Base-by-base conservation (phyloP, 768 basidiomycete species). In the Gelatoporia subvermispora region DNA sequence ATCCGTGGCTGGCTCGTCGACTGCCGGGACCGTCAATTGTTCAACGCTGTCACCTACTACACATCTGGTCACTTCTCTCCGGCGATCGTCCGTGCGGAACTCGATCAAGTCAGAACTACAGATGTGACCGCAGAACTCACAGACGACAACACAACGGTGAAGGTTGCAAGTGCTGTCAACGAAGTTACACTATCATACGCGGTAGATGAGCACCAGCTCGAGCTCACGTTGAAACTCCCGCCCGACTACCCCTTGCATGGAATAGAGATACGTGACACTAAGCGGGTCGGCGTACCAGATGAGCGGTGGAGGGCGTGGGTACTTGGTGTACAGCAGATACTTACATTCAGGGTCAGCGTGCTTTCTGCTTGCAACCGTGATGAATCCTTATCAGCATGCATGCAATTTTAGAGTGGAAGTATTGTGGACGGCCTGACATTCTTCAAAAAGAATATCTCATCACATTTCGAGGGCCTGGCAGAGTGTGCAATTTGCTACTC, bases 401-500 rank as follows among this genome's bases (percentile, higher is more conserved):
- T 9, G 13, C 36, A 21, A 2, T 15, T 11, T 39, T 23, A 96
- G 93, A 93, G 93, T 57, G 93, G 94, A 5, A 79, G 85, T 42
- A 85, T 99, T 23, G 74, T 89, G 9, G 96, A 98, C 61, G 93
- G 89, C 0, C 65, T 98, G 17, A 76, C 78, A 4, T 69, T 95
- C 50, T 98, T 97, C 78, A 94, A 93, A 69, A 91, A 88, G 68
- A 98, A 97, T 61, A 93, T 94, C 38, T 75, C 82, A 0, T 75
- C 89, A 17, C 92, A 98, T 64, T 99, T 98, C 60, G 91, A 95
- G 54, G 95, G 95, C 5, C 87, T 93, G 63, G 88, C 89, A 2
- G 93, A 95, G 58, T 99, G 96, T 65, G 91, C 95, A 1, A 97
- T 99, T 51, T 95, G 93, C 60, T 95, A 94, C 65, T 91, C 89